Conservation (phyloP, 2,329 filamentous ascomycete genomes). For the Neofusicoccum kwambonambiense region DNA sequence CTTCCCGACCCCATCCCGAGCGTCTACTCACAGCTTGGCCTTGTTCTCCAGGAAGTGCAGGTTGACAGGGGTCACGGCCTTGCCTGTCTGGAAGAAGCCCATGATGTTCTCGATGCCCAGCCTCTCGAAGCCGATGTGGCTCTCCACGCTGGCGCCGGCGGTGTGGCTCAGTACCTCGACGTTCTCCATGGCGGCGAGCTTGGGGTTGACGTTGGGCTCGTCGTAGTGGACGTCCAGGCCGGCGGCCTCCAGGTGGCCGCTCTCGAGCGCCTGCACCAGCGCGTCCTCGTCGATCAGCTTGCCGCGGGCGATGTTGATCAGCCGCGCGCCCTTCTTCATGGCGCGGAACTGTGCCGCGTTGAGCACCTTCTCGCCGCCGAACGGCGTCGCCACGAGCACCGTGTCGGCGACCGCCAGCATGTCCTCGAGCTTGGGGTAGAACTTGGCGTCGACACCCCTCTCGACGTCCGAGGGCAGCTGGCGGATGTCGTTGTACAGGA, state of each 20-base stretch:
- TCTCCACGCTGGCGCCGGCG: constrained; percentile 65
- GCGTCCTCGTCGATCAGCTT: constrained; percentile 52
- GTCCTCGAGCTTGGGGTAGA: constrained; percentile 28
- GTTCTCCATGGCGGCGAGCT: constrained; percentile 45
- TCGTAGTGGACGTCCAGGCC: constrained; percentile 55
- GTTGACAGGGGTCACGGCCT: constrained; percentile 63
- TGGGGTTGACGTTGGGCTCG: constrained; percentile 51
- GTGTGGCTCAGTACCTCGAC: constrained; percentile 67
- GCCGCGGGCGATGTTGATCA: constrained; percentile 55
- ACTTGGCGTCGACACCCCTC: constrained; percentile 25
- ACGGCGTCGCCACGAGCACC: constrained; percentile 36
- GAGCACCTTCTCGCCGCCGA: constrained; percentile 24
- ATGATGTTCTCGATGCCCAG: constrained; percentile 66
- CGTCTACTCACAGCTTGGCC: constrained; percentile 20
- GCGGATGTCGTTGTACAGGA: constrained; percentile 32
- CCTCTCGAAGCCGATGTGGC: constrained; percentile 65
- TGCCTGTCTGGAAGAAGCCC: constrained; percentile 53
- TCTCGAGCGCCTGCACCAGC: constrained; percentile 47
- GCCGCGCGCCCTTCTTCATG: constrained; percentile 50
- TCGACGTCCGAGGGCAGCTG: constrained; percentile 21
- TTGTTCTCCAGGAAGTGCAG: constrained; percentile 49
- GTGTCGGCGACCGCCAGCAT: constrained; percentile 31
- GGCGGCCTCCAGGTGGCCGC: constrained; percentile 48
- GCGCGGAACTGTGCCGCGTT: constrained; percentile 42
- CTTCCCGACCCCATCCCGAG: not conserved